Percentiles rank a stretch among this genome's conserved stretches.
Conservation (phyloP, 495 filamentous ascomycete genomes). For the Neurospora cerealis region DNA sequence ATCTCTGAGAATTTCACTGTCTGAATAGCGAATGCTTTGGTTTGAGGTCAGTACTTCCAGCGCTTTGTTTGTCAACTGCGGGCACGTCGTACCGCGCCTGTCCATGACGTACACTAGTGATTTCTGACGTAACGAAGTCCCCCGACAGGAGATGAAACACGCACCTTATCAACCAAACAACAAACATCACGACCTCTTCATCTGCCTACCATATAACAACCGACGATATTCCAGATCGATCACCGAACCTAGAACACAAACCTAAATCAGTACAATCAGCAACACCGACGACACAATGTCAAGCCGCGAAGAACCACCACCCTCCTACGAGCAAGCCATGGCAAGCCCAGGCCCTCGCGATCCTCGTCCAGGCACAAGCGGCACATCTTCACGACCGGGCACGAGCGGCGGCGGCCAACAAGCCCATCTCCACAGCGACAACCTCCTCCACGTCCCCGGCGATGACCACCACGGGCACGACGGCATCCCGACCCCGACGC, state of each 20-base stretch:
- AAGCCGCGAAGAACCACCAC: conserved; percentile 4
- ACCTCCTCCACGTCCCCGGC: not conserved
- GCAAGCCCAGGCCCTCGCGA: not conserved
- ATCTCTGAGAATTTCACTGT: not conserved
- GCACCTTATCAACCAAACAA: not conserved
- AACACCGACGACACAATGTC: not conserved
- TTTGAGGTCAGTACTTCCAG: no score
- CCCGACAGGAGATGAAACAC: not conserved
- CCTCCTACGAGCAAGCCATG: conserved; percentile 12
- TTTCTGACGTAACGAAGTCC: not conserved
- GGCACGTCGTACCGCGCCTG: not conserved
- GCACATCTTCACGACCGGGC: not conserved
- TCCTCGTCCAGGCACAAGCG: not conserved
- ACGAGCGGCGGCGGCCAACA: not conserved
- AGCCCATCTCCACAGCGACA: not conserved
- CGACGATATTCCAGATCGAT: not conserved
- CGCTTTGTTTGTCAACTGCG: not conserved
- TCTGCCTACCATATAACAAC: not conserved
- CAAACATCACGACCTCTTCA: not conserved
- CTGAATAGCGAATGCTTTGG: not conserved
- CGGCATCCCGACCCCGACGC: conserved; percentile 17
- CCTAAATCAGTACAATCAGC: not conserved
- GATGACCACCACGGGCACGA: conserved; percentile 1
- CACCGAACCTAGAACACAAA: not conserved
- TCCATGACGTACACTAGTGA: not conserved